Evolutionary conservation across 2,329 filamentous ascomycete genomes (phyloP), one percentile per base, ranked within the genome.

Genomic region (Colletotrichum simmondsii): DNA sequence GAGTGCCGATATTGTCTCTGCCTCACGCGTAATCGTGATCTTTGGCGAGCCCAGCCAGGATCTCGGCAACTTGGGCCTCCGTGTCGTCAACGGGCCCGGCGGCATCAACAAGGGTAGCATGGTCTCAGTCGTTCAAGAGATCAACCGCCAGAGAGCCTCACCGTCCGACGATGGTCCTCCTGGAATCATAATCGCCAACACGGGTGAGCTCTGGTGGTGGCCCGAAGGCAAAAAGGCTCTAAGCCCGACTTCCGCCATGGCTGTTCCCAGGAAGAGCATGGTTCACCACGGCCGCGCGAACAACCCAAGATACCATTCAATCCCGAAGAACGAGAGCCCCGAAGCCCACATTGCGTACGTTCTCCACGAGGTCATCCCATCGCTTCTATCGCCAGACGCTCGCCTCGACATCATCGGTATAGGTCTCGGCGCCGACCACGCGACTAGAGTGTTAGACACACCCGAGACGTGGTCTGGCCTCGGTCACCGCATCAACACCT

Each of bases 171-270:
- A 78, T 0, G 76, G 80, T 2, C 75, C 83, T 2, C 91, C 88
- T 0, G 93, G 89, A 3, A 83, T 98, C 68, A 83, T 98, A 32
- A 84, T 98, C 30, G 90, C 94, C 58, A 98, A 98, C 79, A 86
- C 91, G 4, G 94, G 94, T 5, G 92, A 97, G 82, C 84, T 94
- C 22, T 85, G 92, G 77, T 98, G 94, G 92, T 94, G 93, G 80
- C 90, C 93, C 53, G 87, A 89, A 64, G 87, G 87, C 1, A 83
- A 87, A 64, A 87, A 88, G 61, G 86, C 91, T 0, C 85, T 97
- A 73, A 93, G 90, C 1, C 80, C 87, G 1, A 78, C 79, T 0
- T 87, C 87, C 3, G 93, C 92, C 86, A 79, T 85, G 8, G 86
- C 85, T 2, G 82, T 92, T 57, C 91, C 92, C 1, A 88, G 92